Evolutionary conservation across 1,139 yeast species (phyloP).

Genomic region (Sugiyamaella castrensis): DNA sequence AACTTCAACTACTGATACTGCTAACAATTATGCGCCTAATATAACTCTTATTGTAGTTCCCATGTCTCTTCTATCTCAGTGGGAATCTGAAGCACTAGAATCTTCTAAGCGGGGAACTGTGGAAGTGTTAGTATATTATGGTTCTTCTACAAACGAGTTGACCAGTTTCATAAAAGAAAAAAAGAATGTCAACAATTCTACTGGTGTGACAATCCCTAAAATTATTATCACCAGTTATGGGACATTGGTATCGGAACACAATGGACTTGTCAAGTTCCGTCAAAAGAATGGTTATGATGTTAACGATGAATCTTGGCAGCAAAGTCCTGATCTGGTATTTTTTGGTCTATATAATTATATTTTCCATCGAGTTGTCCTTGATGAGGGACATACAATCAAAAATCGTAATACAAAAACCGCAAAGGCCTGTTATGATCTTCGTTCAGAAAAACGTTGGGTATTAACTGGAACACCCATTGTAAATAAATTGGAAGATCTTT

Average conservation of each 20-base stretch:
- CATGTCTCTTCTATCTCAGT: constrained; percentile 84
- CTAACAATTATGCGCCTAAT: constrained; percentile 53
- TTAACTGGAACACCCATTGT: constrained; percentile 94
- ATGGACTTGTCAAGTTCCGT: constrained; percentile 28
- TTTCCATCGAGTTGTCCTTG: constrained; percentile 76
- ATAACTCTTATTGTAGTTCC: constrained; percentile 87
- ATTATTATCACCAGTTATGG: constrained; percentile 87
- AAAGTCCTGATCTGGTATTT: constrained; percentile 23
- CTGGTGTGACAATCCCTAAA: constrained; percentile 64
- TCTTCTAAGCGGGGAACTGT: constrained; percentile 40
- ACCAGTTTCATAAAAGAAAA: constrained; percentile 47
- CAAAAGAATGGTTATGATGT: constrained; percentile 16
- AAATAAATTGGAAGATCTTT: constrained; percentile 82
- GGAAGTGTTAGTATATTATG: constrained; percentile 60
- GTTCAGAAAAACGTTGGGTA: constrained; percentile 73
- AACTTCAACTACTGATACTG: constrained; percentile 23
- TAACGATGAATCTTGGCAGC: constrained; percentile 22
- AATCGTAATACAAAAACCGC: constrained; percentile 80
- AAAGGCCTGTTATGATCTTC: constrained; percentile 66
- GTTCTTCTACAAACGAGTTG: constrained; percentile 44
- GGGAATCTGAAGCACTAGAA: constrained; percentile 76
- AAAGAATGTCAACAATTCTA: constrained; percentile 38
- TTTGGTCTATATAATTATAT: constrained; percentile 68
- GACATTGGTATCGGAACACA: constrained; percentile 73
- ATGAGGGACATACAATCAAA: constrained; percentile 90